Evolutionary conservation across 2,329 filamentous ascomycete genomes (phyloP), one percentile per base, ranked within the genome.

Genomic region (Tolypocladium tropicale): DNA sequence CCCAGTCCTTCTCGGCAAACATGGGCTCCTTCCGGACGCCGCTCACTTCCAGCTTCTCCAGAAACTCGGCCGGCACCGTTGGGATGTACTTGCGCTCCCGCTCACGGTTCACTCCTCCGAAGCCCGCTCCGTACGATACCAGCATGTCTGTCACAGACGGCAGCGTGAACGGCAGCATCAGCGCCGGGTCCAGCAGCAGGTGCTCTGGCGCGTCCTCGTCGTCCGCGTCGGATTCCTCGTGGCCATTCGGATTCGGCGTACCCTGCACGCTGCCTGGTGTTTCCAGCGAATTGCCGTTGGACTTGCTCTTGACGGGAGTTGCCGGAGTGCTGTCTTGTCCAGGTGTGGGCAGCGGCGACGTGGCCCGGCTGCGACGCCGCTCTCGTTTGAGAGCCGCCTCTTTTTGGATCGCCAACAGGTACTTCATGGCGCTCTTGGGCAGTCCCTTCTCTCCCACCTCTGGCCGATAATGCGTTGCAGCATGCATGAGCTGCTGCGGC

Each of bases 111-210:
- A 94, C 77, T 0, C 94, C 94, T 6, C 94, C 94, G 66, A 97
- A 94, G 0, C 94, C 94, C 14, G 94, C 92, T 0, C 94, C 94
- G 66, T 95, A 99, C 62, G 86, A 93, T 52, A 99, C 84, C 52
- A 97, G 80, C 94, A 99, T 99, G 70, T 99, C 94, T 30, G 92
- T 97, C 56, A 90, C 94, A 1, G 93, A 96, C 1, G 94, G 94
- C 32, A 99, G 77, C n/a, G 88, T 88, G 69, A 99, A 99, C 0
- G 94, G 94, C 30, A 99, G 80, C 81, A 96, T 95, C 58, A 96
- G 77, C 2, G 92, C 89, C 3, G 93, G 90, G 66, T 97, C 92
- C 54, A 97, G 74, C 48, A 96, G 83, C 37, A 96, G 78, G 58
- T 89, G 81, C 62, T 89, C 83, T 0, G 88, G 87, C 16, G 84